phyloP scores from a whole-genome alignment of 225 moss, liverwort and hornwort genomes.

The Marchantia paleacea region DNA sequence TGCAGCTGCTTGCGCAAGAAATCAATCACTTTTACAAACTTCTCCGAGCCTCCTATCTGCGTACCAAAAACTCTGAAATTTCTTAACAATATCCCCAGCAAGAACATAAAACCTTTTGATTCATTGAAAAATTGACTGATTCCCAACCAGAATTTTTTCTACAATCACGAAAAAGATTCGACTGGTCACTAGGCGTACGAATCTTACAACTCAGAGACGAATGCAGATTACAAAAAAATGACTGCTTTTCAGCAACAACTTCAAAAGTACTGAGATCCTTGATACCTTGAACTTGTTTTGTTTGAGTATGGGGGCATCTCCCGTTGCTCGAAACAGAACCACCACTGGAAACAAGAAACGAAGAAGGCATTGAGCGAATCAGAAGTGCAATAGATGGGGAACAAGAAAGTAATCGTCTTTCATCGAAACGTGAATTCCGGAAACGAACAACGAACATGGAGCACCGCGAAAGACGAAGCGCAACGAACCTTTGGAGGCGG shows the following conservation, averaged over 20 bases:
- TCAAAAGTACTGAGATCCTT: background rate
- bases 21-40: slow-evolving; percentile 85
- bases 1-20: slow-evolving; percentile 90
- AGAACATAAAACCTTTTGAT: no score
- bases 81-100: no score
- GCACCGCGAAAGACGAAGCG: no score
- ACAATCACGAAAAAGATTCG: no score
- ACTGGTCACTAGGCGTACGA: no score
- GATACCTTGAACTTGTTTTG: slow-evolving; percentile 86
- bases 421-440: background rate
- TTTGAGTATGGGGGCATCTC: slow-evolving; percentile 92
- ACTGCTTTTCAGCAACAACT: background rate
- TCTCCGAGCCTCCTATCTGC: slow-evolving; percentile 83
- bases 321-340: slow-evolving; percentile 84
- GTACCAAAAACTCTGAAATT: background rate
- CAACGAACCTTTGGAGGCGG: slow-evolving; percentile 1
- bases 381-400: background rate
- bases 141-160: no score
- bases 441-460: no score
- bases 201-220: no score
- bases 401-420: background rate
- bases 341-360: slow-evolving; percentile 51
- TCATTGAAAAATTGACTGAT: no score
- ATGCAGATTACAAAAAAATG: no score
- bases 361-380: background rate